Conservation (phyloP, 345 rosid genomes). For the Arabis hirsuta region DNA sequence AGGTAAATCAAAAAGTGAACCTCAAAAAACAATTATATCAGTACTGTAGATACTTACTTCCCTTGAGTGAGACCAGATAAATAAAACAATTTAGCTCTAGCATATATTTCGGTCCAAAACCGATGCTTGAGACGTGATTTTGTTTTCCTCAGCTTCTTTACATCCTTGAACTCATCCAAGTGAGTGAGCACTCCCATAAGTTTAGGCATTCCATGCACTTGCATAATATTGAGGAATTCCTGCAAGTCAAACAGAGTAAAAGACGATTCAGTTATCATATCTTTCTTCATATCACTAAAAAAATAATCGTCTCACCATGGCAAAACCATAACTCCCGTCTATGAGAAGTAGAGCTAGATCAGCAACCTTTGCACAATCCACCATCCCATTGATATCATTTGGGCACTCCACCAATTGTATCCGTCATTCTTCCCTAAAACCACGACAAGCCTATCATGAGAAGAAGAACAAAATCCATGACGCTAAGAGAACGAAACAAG, state of each 20-base stretch:
- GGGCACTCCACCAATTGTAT: slow-evolving; percentile 97
- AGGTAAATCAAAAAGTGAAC: slow-evolving; percentile 21
- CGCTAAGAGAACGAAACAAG: not conserved
- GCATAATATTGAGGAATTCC: slow-evolving; percentile 97
- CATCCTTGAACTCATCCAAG: slow-evolving; percentile 92
- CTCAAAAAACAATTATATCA: not conserved
- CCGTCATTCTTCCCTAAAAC: slow-evolving; percentile 72
- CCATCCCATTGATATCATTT: slow-evolving; percentile 95
- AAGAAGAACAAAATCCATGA: slow-evolving; percentile 22
- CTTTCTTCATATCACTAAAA: not conserved
- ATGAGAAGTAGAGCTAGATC: slow-evolving; percentile 87
- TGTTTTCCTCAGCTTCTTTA: slow-evolving; percentile 84
- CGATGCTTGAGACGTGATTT: slow-evolving; percentile 94
- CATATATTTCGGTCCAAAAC: slow-evolving; percentile 90
- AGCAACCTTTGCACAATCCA: slow-evolving; percentile 93
- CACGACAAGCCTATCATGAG: slow-evolving; percentile 37
- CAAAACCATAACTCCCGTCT: slow-evolving; percentile 98
- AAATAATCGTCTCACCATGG: slow-evolving; percentile 63
- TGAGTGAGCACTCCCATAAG: slow-evolving; percentile 98
- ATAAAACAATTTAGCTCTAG: slow-evolving; percentile 89
- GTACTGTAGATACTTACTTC: slow-evolving; percentile 58
- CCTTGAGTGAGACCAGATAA: slow-evolving; percentile 89
- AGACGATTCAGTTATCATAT: not conserved
- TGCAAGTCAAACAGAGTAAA: slow-evolving; percentile 42
- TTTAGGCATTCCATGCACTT: slow-evolving; percentile 91